Conservation (phyloP, 768 basidiomycete species). For the Mycena galericulata region DNA sequence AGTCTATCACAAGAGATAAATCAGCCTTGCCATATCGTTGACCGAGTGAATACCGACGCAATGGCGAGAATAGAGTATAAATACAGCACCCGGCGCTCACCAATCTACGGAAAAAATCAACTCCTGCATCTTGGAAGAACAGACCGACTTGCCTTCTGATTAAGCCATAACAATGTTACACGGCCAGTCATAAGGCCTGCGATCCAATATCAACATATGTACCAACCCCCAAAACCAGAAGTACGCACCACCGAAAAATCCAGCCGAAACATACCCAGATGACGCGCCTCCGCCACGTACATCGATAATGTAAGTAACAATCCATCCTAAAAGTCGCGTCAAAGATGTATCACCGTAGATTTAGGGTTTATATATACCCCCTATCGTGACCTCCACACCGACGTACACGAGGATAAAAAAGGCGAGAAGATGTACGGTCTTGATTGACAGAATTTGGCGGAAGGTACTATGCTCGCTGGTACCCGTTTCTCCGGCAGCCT, state of each 20-base stretch:
- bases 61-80: slow-evolving; percentile 65
- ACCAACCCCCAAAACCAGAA: background rate
- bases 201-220: background rate
- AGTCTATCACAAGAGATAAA: slow-evolving; percentile 51
- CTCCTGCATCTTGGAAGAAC: background rate
- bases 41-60: slow-evolving; percentile 46
- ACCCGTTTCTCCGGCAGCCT: slow-evolving; percentile 52
- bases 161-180: slow-evolving; percentile 65
- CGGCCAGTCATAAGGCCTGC: slow-evolving; percentile 71
- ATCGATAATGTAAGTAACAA: slow-evolving; percentile 68
- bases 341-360: background rate
- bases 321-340: slow-evolving; percentile 64
- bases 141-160: slow-evolving; percentile 53
- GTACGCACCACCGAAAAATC: slow-evolving; percentile 64
- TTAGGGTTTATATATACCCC: slow-evolving; percentile 46
- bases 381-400: slow-evolving; percentile 74
- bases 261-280: slow-evolving; percentile 69
- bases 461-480: slow-evolving; percentile 54
- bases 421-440: slow-evolving; percentile 71
- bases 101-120: slow-evolving; percentile 50
- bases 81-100: slow-evolving; percentile 65
- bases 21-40: background rate
- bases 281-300: slow-evolving; percentile 58
- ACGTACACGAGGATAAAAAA: slow-evolving; percentile 76
- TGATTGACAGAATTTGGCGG: slow-evolving; percentile 63